Base-by-base conservation (phyloP, 345 rosid species). In the Draba incana region DNA sequence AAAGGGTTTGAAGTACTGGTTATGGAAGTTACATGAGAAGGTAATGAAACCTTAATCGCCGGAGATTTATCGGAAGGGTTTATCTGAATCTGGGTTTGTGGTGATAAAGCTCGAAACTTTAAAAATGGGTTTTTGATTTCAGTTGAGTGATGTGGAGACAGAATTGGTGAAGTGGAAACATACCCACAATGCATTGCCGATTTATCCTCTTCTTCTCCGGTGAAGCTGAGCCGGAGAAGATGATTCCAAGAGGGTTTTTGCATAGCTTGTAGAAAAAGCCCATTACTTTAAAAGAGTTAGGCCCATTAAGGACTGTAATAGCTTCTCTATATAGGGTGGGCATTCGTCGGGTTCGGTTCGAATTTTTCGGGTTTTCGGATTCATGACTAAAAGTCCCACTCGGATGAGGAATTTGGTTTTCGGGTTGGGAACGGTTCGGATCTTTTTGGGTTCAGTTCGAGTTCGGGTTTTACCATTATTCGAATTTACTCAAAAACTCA, bases 1-100 rank as follows among this genome's bases (percentile, higher is more conserved):
- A 88, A 88, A 30, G 97, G 86, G 79, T 93, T 93, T 39, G 95
- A 74, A 14, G 92, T 77, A 78, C 97, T 88, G 3, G 85, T 68
- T 48, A 93, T 84, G 59, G 76, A 77, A 7, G 84, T 74, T 16
- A 86, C 78, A 69, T 81, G 83, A 31, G 80, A 77, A 12, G 85
- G 90, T 23, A 84, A 66, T 3, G 71, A 15, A 62, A 71, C 76
- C 45, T 31, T 73, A 39, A 5, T 42, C 57, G n/a, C 30, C 10
- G 45, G 62, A 27, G 49, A 53, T 41, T 37, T 60, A 65, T 31
- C 61, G 27, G 61, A 44, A 58, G 12, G 51, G 28, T 62, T 62
- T 23, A 42, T 64, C 56, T 53, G 72, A 51, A 13, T 68, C 11
- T 74, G 80, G 45, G 60, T 14, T 57, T 75, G 23, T 13, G 75